Evolutionary conservation across 192 early-diverging fungal genomes (phyloP).

Genomic region (Coemansia sp.): DNA sequence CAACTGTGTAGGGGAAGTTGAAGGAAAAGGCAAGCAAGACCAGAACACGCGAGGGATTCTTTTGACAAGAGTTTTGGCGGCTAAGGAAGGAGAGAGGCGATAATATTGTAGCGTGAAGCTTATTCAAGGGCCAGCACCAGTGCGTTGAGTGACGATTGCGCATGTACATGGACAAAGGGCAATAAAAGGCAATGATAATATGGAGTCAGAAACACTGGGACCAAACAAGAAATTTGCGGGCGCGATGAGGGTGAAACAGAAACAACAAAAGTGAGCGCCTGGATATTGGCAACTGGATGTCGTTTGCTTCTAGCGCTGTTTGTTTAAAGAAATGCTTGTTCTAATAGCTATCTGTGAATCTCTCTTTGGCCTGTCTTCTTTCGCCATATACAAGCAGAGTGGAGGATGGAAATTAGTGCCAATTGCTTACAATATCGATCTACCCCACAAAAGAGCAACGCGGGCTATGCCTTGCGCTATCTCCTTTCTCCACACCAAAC

Average conservation of each 20-base stretch:
- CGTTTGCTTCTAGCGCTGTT: neutral
- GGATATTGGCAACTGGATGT: neutral
- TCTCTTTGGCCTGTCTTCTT: neutral
- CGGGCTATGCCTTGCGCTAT: neutral
- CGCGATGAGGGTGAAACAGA: neutral
- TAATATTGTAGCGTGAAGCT: neutral
- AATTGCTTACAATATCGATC: neutral
- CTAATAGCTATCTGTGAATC: neutral
- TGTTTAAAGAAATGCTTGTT: neutral
- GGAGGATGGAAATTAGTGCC: neutral
- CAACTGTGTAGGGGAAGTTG: slow-evolving; percentile 3
- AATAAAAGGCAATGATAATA: too few relatives aligned
- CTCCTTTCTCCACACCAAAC: neutral
- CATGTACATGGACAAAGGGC: neutral
- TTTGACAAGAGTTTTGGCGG: neutral
- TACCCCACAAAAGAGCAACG: neutral
- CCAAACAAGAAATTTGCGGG: neutral
- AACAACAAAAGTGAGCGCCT: neutral
- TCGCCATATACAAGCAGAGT: neutral
- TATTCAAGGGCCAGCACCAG: slow-evolving; percentile 1
- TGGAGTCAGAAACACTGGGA: slow-evolving; percentile 6
- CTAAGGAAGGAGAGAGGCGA: neutral
- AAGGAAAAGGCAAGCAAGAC: slow-evolving; percentile 7
- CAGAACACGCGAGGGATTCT: slow-evolving; percentile 5
- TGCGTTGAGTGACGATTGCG: neutral